These are phyloP conservation scores for Pyrus betulifolia DNA, from an alignment of 306 rosid genomes.

Conservation along the genomic window DNA sequence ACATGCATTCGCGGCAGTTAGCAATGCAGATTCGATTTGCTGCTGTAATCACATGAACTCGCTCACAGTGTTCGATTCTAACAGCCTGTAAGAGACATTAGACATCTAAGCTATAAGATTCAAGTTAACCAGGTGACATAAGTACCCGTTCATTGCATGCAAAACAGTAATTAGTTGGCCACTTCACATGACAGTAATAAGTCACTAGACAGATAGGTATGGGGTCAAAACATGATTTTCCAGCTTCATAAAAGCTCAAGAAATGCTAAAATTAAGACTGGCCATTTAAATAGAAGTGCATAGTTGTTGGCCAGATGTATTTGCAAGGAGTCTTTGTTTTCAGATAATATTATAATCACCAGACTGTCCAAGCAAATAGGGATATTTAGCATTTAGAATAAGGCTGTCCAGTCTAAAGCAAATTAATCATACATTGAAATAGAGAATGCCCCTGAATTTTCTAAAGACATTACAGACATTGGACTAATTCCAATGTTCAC, in stretches of 20 bases:
- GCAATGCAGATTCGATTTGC: constrained; percentile 91
- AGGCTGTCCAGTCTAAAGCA: no score
- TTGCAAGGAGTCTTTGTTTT: no score
- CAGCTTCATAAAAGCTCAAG: neutral
- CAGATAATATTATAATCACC: no score
- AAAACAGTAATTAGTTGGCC: neutral
- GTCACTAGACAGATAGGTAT: neutral
- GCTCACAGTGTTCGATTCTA: constrained; percentile 94
- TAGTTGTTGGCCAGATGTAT: no score
- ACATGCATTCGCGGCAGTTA: constrained; percentile 92
- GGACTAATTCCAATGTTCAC: neutral
- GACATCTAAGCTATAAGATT: neutral
- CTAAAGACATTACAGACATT: neutral
- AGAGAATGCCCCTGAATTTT: no score
- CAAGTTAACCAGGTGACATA: constrained; percentile 10
- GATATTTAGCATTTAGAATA: no score
- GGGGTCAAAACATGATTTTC: neutral
- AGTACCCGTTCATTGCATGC: neutral
- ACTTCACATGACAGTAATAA: neutral
- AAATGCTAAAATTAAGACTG: no score
- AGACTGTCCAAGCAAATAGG: no score
- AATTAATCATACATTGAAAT: no score
- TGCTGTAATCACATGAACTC: constrained; percentile 91
- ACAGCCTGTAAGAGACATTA: constrained; percentile 65
- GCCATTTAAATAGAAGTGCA: no score